Evolutionary conservation across 495 filamentous ascomycete species (phyloP).

Genomic region (Aspergillus asperescens): DNA sequence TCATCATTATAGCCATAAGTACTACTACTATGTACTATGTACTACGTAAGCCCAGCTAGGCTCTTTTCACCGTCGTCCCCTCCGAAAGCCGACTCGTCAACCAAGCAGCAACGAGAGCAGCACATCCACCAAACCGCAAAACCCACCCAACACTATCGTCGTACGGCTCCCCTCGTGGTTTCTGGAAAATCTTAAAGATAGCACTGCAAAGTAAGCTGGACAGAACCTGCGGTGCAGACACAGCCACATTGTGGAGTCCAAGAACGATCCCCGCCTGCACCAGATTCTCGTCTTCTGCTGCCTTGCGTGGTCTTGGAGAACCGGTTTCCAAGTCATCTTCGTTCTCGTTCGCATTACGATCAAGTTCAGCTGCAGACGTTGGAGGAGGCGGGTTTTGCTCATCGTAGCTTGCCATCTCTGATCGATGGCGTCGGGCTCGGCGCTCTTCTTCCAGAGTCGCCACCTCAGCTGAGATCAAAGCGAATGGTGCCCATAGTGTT

Average conservation of each 20-base stretch:
- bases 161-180: constrained; percentile 71
- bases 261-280: constrained; percentile 80
- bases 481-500: constrained; percentile 87
- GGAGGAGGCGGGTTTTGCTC: constrained; percentile 5
- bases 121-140: constrained; percentile 71
- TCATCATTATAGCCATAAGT: neutral
- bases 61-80: constrained; percentile 17
- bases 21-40: too few species aligned
- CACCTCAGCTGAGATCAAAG: constrained; percentile 84
- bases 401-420: constrained; percentile 13
- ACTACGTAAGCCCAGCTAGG: too few species aligned
- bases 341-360: neutral
- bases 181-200: constrained; percentile 77
- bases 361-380: neutral
- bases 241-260: constrained; percentile 87
- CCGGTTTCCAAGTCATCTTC: constrained; percentile 29
- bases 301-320: constrained; percentile 11
- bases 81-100: constrained; percentile 47
- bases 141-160: constrained; percentile 86
- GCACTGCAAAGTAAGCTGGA: constrained; percentile 74
- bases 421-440: constrained; percentile 45
- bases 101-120: constrained; percentile 71
- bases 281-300: constrained; percentile 25
- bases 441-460: constrained; percentile 67
- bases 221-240: constrained; percentile 82